A percentile compares a stretch with the other conserved stretches of the same genome.
Conservation (phyloP, 176 grass and related monocot genomes). For the Aegilops tauschii region DNA sequence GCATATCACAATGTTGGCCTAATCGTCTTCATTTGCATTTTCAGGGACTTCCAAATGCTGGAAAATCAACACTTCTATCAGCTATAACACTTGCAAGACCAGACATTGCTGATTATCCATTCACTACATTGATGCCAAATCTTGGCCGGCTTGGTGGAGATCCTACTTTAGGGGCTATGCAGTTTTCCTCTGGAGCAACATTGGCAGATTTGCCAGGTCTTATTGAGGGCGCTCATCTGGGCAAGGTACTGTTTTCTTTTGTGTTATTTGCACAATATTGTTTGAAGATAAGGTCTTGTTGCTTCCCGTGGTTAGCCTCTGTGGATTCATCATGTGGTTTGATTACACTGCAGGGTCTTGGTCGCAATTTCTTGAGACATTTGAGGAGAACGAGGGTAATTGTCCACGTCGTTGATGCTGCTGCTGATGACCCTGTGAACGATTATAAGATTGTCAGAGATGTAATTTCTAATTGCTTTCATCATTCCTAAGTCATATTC, state of each 20-base stretch:
- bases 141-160: conserved; percentile 94
- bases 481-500: not conserved
- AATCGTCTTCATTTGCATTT: not conserved
- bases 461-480: conserved; percentile 49
- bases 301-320: not conserved
- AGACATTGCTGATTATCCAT: conserved; percentile 96
- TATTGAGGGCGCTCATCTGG: conserved; percentile 96
- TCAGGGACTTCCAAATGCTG: conserved; percentile 99
- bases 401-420: conserved; percentile 93
- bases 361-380: conserved; percentile 95
- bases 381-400: conserved; percentile 92
- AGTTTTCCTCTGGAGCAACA: conserved; percentile 90
- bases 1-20: not conserved
- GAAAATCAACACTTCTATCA: conserved; percentile 96
- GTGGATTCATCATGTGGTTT: conserved; percentile 16
- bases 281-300: not conserved
- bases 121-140: conserved; percentile 97
- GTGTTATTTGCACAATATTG: conserved; percentile 1
- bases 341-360: conserved; percentile 72
- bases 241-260: conserved; percentile 51
- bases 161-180: conserved; percentile 70
- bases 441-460: conserved; percentile 98
- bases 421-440: conserved; percentile 68
- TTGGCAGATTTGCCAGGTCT: conserved; percentile 93
- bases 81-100: conserved; percentile 89